Evolutionary conservation across 495 filamentous ascomycete genomes (phyloP).

Genomic region (Aspergillus saccharolyticus): DNA sequence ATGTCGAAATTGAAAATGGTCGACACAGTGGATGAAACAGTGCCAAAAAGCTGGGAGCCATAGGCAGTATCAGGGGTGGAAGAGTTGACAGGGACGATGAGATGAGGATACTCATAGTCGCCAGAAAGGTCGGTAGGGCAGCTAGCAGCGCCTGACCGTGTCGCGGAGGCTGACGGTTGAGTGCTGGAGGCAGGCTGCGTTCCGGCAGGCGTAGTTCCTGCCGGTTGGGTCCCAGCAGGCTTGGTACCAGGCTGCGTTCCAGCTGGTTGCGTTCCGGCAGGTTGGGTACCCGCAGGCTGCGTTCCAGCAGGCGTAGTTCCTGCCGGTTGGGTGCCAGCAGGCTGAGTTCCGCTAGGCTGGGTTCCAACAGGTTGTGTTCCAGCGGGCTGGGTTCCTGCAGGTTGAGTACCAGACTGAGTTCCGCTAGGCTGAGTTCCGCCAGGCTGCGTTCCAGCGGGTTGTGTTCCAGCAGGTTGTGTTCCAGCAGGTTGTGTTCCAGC

Average conservation of each 20-base stretch:
- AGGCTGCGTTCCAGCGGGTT: no score
- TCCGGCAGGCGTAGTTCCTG: neutral
- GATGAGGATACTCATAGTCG: conserved; percentile 56
- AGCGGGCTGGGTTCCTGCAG: no score
- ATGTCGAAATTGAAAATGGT: conserved; percentile 69
- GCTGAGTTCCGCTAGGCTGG: neutral
- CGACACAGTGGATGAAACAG: conserved; percentile 50
- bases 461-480: no score
- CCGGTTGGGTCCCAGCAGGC: neutral
- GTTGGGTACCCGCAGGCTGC: neutral
- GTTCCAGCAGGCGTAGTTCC: neutral
- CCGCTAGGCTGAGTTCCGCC: no score
- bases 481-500: no score
- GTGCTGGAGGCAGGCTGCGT: conserved; percentile 5
- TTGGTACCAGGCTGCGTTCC: neutral
- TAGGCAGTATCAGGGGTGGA: conserved; percentile 44
- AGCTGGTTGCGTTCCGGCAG: neutral
- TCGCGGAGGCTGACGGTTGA: conserved; percentile 13
- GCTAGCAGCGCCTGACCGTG: conserved; percentile 18
- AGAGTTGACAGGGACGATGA: conserved; percentile 62
- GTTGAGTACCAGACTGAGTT: no score
- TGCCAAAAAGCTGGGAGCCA: conserved; percentile 52
- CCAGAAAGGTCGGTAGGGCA: conserved; percentile 51
- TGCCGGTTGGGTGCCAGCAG: neutral
- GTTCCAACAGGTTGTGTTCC: no score